These are phyloP conservation scores for Ceratopteris richardii DNA, from an alignment of 75 land plant genomes.

Conservation along the genomic window DNA sequence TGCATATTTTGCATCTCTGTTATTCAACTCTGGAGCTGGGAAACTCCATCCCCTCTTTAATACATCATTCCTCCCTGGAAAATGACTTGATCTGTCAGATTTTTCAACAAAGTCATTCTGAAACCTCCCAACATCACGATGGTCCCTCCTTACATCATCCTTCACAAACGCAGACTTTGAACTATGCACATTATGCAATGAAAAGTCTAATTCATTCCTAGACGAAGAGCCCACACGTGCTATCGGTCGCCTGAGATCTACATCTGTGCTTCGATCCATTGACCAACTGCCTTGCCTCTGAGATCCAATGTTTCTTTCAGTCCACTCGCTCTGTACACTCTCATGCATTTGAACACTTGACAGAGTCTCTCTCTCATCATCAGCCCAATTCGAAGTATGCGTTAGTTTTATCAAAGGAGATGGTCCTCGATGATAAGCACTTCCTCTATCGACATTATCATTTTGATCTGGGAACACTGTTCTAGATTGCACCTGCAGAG, in stretches of 20 bases:
- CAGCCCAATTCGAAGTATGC: constrained; percentile 88
- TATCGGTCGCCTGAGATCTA: not conserved
- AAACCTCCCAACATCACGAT: not conserved
- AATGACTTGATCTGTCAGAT: not conserved
- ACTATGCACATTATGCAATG: too few relatives aligned
- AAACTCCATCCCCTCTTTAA: constrained; percentile 3
- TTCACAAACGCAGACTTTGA: not conserved
- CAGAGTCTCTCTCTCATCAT: constrained; percentile 89
- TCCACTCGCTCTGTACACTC: not conserved
- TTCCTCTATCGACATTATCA: not conserved
- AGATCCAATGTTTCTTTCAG: not conserved
- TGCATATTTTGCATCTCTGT: not conserved
- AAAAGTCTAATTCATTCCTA: not conserved
- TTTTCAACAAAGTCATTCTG: not conserved
- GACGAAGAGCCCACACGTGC: not conserved
- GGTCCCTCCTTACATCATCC: not conserved
- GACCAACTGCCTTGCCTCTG: not conserved
- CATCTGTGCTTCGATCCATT: not conserved
- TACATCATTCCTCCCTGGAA: not conserved
- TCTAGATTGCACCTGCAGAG: not conserved
- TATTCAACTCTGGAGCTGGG: not conserved
- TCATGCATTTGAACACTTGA: constrained; percentile 16
- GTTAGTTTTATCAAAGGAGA: constrained; percentile 42
- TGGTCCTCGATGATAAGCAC: constrained; percentile 24
- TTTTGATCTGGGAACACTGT: not conserved